phyloP scores from a whole-genome alignment of 2,329 filamentous ascomycete species.

The Graphiopsis chlorocephala region DNA sequence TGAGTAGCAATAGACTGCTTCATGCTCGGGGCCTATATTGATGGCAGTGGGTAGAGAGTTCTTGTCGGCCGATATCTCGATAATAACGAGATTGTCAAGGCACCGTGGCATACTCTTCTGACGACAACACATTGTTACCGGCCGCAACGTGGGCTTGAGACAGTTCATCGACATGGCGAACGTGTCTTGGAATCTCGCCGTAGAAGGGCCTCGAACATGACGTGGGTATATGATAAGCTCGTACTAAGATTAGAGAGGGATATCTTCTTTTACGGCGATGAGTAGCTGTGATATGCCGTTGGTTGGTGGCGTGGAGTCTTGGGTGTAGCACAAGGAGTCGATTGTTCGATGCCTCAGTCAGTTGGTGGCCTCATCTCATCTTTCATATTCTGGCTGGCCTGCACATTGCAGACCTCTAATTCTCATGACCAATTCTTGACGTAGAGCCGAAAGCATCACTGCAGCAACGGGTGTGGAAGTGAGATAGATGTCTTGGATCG shows the following conservation, averaged over 20 bases:
- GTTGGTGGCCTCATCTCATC: neutral
- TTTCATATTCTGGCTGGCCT: neutral
- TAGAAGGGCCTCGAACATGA: neutral
- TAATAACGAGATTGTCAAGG: neutral
- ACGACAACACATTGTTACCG: neutral
- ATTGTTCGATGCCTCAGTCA: neutral
- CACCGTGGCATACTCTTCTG: neutral
- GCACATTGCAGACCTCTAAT: neutral
- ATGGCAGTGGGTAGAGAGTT: neutral
- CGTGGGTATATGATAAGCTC: too few relatives aligned
- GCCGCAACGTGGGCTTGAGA: neutral
- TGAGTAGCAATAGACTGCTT: neutral
- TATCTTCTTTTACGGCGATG: too few relatives aligned
- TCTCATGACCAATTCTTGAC: neutral
- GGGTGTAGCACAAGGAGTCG: neutral
- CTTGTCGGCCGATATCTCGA: neutral
- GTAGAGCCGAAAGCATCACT: neutral
- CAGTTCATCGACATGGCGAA: conserved; percentile 10
- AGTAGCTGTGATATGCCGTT: neutral
- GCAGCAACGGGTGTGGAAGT: neutral
- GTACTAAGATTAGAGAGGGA: too few relatives aligned
- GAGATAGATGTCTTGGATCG: neutral
- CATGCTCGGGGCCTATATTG: neutral
- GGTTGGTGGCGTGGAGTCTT: neutral
- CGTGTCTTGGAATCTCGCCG: neutral